A percentile compares a stretch with the other conserved stretches of the same genome.
Conservation (phyloP, 78 protist species). For the Pelomyxa schiedti region DNA sequence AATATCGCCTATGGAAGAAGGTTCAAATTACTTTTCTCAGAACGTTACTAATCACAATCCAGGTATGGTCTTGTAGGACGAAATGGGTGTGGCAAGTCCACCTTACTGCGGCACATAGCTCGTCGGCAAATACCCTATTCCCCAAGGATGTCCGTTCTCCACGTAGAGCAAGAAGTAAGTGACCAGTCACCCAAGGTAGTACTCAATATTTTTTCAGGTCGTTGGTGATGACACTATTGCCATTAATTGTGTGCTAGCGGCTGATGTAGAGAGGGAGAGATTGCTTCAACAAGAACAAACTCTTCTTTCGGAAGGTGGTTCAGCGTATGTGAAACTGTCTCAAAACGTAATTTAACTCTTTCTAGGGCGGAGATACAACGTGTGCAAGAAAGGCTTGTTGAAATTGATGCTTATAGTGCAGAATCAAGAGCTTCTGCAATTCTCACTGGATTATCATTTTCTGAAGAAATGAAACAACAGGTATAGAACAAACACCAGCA, state of each 20-base stretch:
- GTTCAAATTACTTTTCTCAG: neutral
- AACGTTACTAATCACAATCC: constrained; percentile 2
- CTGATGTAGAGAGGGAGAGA: constrained; percentile 66
- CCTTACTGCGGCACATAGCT: constrained; percentile 70
- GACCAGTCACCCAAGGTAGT: neutral
- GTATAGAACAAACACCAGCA: too few relatives aligned
- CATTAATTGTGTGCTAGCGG: constrained; percentile 59
- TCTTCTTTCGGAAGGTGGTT: too few relatives aligned
- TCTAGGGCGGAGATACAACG: too few relatives aligned
- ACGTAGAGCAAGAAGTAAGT: constrained; percentile 79
- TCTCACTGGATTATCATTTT: constrained; percentile 75
- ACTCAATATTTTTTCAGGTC: neutral
- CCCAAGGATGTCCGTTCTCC: constrained; percentile 46
- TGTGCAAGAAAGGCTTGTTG: too few relatives aligned
- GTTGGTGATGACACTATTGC: constrained; percentile 56
- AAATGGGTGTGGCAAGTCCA: constrained; percentile 88
- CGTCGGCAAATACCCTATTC: constrained; percentile 50
- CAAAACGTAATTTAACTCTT: too few relatives aligned
- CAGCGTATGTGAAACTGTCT: too few relatives aligned
- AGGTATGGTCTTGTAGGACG: constrained; percentile 85
- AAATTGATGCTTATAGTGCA: constrained; percentile 67
- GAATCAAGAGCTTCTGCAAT: constrained; percentile 55
- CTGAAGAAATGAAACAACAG: constrained; percentile 39
- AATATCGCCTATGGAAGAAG: constrained; percentile 26
- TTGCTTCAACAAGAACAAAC: too few relatives aligned